Percentiles rank a stretch among this genome's conserved stretches.
These are phyloP conservation scores for Fusarium praegraminearum DNA, from an alignment of 2,329 filamentous ascomycete genomes.

Conservation along the genomic window DNA sequence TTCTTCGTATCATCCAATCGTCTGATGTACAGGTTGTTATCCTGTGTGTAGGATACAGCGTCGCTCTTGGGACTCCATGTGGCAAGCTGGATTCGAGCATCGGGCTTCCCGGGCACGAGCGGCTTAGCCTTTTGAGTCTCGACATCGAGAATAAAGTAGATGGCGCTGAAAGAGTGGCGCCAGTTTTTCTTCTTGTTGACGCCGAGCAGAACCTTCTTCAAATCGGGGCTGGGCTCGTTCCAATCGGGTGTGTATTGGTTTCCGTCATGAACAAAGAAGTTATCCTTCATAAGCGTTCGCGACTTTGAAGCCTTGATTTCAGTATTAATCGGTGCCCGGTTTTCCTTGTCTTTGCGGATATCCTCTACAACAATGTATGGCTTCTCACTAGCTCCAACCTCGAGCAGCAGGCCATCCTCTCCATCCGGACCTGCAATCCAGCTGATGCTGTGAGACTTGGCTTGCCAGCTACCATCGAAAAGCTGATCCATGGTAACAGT, in stretches of 20 bases:
- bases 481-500: constrained; percentile 80
- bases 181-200: constrained; percentile 81
- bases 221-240: constrained; percentile 82
- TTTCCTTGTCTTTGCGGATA: constrained; percentile 66
- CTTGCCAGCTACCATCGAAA: constrained; percentile 72
- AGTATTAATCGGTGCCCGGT: constrained; percentile 52
- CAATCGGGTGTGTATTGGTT: constrained; percentile 67
- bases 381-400: constrained; percentile 72
- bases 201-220: constrained; percentile 87
- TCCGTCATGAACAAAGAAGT: constrained; percentile 70
- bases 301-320: constrained; percentile 58
- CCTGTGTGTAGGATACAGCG: constrained; percentile 86
- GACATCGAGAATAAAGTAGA: constrained; percentile 95
- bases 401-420: constrained; percentile 87
- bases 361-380: constrained; percentile 90
- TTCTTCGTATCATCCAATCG: constrained; percentile 64
- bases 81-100: constrained; percentile 81
- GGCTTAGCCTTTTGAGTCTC: constrained; percentile 80
- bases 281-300: constrained; percentile 80
- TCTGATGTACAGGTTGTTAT: constrained; percentile 91
- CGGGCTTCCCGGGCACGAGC: constrained; percentile 75
- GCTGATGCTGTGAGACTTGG: constrained; percentile 73
- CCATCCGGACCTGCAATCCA: constrained; percentile 82
- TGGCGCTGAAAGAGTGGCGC: constrained; percentile 87
- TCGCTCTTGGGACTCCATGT: constrained; percentile 90